A percentile compares a stretch with the other conserved stretches of the same genome.
phyloP scores from a whole-genome alignment of 2,329 filamentous ascomycete species.

The Mycosphaerella sp. region DNA sequence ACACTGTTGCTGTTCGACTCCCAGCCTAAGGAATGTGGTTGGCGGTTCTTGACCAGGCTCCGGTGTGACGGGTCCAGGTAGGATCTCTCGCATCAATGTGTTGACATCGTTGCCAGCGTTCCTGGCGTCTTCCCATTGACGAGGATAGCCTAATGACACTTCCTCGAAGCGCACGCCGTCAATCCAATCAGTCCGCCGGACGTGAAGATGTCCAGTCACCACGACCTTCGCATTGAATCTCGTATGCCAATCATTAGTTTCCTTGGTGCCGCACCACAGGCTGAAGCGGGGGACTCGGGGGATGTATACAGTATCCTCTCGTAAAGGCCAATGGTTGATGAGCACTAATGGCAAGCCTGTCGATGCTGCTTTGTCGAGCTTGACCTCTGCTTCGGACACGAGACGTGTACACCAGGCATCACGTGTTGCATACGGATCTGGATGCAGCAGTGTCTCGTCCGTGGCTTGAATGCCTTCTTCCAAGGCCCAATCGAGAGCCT shows the following conservation, averaged over 20 bases:
- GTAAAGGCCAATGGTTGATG: constrained; percentile 44
- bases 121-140: constrained; percentile 43
- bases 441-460: constrained; percentile 43
- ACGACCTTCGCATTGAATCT: constrained; percentile 44
- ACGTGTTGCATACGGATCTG: constrained; percentile 41
- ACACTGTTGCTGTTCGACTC: constrained; percentile 10
- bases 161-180: constrained; percentile 45
- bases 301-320: constrained; percentile 42
- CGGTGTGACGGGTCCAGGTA: constrained; percentile 38
- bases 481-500: constrained; percentile 43
- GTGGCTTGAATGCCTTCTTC: constrained; percentile 44
- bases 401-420: constrained; percentile 43
- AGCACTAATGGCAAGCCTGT: constrained; percentile 38
- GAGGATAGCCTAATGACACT: constrained; percentile 43
- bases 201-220: constrained; percentile 44
- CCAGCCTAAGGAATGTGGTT: constrained; percentile 24
- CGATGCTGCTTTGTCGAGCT: constrained; percentile 33
- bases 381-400: constrained; percentile 37
- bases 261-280: constrained; percentile 45
- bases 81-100: constrained; percentile 42
- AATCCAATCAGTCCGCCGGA: constrained; percentile 44
- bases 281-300: constrained; percentile 40
- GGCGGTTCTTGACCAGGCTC: constrained; percentile 26
- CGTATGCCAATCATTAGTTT: constrained; percentile 44
- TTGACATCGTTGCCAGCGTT: constrained; percentile 42